A percentile compares a stretch with the other conserved stretches of the same genome.
phyloP scores from a whole-genome alignment of 805 yeast genomes.

The Candida sanyiensis region DNA sequence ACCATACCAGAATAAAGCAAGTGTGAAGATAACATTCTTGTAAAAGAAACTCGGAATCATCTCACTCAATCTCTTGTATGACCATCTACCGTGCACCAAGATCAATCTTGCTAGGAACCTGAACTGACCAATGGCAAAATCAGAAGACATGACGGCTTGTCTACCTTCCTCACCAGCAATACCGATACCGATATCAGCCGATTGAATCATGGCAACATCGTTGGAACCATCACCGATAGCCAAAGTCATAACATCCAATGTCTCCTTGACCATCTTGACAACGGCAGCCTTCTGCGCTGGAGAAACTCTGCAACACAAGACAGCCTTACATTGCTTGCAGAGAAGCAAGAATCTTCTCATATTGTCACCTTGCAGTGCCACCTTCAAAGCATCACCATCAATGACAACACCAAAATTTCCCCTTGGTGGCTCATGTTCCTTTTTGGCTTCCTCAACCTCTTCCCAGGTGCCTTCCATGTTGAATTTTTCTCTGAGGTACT shows the following conservation, averaged over 20 bases:
- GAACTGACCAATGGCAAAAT: conserved; percentile 81
- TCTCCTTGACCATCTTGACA: conserved; percentile 68
- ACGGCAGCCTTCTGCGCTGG: conserved; percentile 87
- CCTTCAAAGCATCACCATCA: conserved; percentile 72
- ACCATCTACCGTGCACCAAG: conserved; percentile 82
- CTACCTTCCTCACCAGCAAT: conserved; percentile 91
- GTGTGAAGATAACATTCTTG: conserved; percentile 69
- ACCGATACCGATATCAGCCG: conserved; percentile 85
- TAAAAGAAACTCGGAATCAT: conserved; percentile 80
- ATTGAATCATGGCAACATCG: conserved; percentile 88
- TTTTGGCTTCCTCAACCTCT: conserved; percentile 50
- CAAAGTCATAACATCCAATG: conserved; percentile 73
- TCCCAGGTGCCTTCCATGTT: conserved; percentile 51
- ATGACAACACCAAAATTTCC: conserved; percentile 66
- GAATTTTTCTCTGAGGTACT: conserved; percentile 40
- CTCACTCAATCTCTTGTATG: conserved; percentile 73
- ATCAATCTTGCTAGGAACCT: conserved; percentile 61
- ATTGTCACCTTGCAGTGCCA: conserved; percentile 42
- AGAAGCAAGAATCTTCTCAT: conserved; percentile 58
- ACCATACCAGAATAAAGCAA: conserved; percentile 78
- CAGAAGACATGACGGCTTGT: conserved; percentile 85
- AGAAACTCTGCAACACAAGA: conserved; percentile 80
- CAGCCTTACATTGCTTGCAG: conserved; percentile 78
- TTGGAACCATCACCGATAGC: conserved; percentile 89
- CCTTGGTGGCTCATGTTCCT: conserved; percentile 59